A percentile compares a stretch with the other conserved stretches of the same genome.
Evolutionary conservation across 176 grass and related monocot species (phyloP).

Genomic region (Oryza australiensis): DNA sequence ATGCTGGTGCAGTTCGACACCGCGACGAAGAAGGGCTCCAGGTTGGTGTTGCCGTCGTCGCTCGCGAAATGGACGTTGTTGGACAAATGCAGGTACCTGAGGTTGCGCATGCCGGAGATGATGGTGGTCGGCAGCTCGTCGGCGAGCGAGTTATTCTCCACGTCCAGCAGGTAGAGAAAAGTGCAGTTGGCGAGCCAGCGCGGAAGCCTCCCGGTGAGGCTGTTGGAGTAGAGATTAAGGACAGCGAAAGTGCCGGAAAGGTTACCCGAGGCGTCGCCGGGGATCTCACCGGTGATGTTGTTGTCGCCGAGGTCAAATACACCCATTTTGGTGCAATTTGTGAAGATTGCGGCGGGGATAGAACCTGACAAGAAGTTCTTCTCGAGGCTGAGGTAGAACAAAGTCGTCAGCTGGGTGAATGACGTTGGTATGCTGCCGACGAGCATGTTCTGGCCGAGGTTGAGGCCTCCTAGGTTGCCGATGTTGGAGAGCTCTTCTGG

Average conservation of each 20-base stretch:
- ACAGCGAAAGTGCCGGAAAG: background rate
- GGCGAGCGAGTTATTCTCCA: constrained; percentile 58
- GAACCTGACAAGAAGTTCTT: constrained; percentile 45
- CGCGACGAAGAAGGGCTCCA: constrained; percentile 71
- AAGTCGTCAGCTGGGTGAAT: constrained; percentile 16
- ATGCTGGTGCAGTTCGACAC: constrained; percentile 58
- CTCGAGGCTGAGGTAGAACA: constrained; percentile 43
- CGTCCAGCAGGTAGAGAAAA: background rate
- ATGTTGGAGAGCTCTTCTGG: constrained; percentile 63
- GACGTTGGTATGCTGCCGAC: constrained; percentile 46
- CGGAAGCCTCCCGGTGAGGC: constrained; percentile 51
- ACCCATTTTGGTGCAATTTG: constrained; percentile 39
- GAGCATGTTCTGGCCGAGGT: constrained; percentile 50
- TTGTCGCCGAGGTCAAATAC: constrained; percentile 50
- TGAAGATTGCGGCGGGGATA: constrained; percentile 57
- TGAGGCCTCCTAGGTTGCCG: background rate
- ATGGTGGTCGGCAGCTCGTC: constrained; percentile 57
- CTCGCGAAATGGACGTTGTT: constrained; percentile 45
- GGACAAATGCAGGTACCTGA: constrained; percentile 59
- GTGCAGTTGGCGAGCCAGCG: constrained; percentile 72
- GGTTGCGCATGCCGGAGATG: background rate
- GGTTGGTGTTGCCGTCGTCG: constrained; percentile 56
- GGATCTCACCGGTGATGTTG: constrained; percentile 50
- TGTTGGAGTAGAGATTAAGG: constrained; percentile 68
- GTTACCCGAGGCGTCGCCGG: background rate